Base-by-base conservation (phyloP, 805 yeast species). In the Teunomyces funiuensis region DNA sequence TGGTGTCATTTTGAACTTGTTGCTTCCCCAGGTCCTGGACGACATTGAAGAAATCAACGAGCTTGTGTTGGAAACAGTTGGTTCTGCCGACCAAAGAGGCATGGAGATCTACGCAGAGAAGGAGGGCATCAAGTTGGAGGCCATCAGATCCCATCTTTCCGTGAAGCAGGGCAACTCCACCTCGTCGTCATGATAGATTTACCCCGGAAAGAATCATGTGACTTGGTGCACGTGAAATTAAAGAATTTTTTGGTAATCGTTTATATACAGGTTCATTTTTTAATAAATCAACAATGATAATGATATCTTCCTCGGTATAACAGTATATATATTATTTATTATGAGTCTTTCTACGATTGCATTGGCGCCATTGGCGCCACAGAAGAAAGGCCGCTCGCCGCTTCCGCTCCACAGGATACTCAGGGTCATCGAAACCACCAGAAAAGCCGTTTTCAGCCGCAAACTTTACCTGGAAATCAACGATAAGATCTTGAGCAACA, bases 1-100 rank as follows among this genome's bases (percentile, higher is more conserved):
- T 27, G 87, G 82, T 1, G 72, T 83, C 8, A 60, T 83, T 29
- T 65, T 82, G 41, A 83, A 85, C 63, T 61, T 82, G 46, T 29
- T 79, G n/a, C 62, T 84, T 42, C 86, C 87, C 14, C 83, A 79
- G 51, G 79, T 80, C 28, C 47, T 52, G 18, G 82, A 77, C 53
- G 78, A 72, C 17, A 50, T 61, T 25, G 80, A 75, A 55, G 73
- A 61, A 37, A 68, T 67, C 37, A 71, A 73, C 44, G 79, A 75
- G 51, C 59, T 66, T 30, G 69, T 68, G n/a, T 57, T 68, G 45
- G 73, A 68, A 43, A 58, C 66, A 26, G 69, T 67, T 10, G 73
- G 73, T 7, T 64, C 71, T 10, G 69, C 71, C 15, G 71, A 65
- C 42, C 65, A 68, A 48, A 47, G 52, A 33, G 72, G 64, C 6